Conservation (phyloP, 208 protist species). For the Borovskyia barvae region DNA sequence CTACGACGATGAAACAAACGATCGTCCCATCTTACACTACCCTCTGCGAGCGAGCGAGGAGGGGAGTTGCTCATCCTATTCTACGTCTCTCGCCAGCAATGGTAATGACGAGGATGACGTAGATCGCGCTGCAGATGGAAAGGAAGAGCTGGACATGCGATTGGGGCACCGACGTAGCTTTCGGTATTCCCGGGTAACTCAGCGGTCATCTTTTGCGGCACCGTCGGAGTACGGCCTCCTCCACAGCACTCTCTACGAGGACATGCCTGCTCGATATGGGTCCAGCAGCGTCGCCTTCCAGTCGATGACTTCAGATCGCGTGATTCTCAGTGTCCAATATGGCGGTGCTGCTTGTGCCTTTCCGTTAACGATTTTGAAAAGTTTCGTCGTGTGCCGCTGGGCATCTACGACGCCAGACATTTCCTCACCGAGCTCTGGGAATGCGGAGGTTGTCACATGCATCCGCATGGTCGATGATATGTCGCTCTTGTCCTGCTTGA, state of each 20-base stretch:
- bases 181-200: conserved; percentile 4
- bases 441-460: conserved; percentile 1
- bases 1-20: conserved; percentile 65
- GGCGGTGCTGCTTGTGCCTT: conserved; percentile 25
- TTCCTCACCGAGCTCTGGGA: conserved; percentile 3
- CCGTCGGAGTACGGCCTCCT: conserved; percentile 29
- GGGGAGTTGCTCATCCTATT: conserved; percentile 12
- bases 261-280: conserved; percentile 34
- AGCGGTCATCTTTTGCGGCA: not conserved
- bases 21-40: conserved; percentile 69
- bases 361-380: conserved; percentile 13
- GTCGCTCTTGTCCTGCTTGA: conserved; percentile 8
- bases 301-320: not conserved
- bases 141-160: not conserved
- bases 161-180: not conserved
- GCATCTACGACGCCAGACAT: not conserved
- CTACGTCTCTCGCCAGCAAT: too few relatives aligned
- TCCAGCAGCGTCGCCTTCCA: conserved; percentile 30
- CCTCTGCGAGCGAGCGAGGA: conserved; percentile 53
- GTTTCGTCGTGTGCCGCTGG: conserved; percentile 19
- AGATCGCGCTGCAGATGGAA: not conserved
- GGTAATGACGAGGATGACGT: conserved; percentile 13
- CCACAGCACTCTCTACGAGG: conserved; percentile 37
- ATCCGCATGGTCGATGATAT: conserved; percentile 12
- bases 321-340: conserved; percentile 17